Evolutionary conservation across 208 protist genomes (phyloP), one percentile per base, ranked within the genome.

Genomic region (Angomonas ambiguus): DNA sequence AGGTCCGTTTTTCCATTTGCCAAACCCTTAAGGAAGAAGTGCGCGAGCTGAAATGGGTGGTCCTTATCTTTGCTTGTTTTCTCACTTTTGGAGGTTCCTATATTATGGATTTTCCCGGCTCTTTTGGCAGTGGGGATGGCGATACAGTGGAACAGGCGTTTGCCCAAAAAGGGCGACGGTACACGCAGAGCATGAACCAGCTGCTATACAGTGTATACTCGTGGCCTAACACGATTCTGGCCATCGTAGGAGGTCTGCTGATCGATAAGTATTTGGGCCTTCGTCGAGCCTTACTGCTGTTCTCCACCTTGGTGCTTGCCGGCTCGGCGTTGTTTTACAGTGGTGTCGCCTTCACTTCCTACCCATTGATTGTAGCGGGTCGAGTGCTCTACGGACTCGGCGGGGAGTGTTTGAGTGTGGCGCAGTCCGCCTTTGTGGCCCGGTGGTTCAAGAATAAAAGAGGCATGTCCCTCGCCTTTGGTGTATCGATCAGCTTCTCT

Each of bases 131-230:
- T 10, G 85, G 85, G 11, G 58, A 72, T 22, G 74, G 71, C 18
- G 27, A 77, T 31, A 88, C 82, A 11, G 88, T 94, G 64, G 82
- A 94, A 62, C 62, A 75, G 11, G 57, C 61, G 41, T 94, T 93
- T 63, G 59, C 62, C n/a, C 51, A 49, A 0, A 72, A 82, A 13
- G 74, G 74, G 2, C 69, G 82, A 61, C 51, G 16, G 18, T 95
- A 90, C 73, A 93, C 80, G 42, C 83, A 93, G 51, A 71, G 77
- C 33, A 95, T 92, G 91, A 94, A 94, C 69, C 91, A 93, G 65
- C 71, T 85, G 58, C 70, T 97, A 5, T 97, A 96, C 69, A 94
- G 91, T 48, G 88, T 96, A 30, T 97, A 97, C 69, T 94, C 90
- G 51, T 97, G 88, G 80, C 94, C 90, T 0, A 97, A 97, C 72